Evolutionary conservation across 2,329 filamentous ascomycete species (phyloP).

Genomic region (Nemania abortiva): DNA sequence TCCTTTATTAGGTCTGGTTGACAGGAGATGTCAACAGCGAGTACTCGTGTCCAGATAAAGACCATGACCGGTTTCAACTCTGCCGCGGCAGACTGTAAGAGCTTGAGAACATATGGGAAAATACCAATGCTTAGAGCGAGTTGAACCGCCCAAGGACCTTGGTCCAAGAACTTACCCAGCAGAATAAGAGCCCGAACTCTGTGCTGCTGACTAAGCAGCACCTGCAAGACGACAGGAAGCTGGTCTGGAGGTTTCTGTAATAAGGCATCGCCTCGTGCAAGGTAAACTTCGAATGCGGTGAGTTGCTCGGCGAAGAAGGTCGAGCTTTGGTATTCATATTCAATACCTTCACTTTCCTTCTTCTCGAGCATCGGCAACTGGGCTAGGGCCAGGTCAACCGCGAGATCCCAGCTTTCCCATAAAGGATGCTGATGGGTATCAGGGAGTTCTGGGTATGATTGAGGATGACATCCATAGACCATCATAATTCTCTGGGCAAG

Average conservation of each 20-base stretch:
- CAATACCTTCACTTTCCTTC: slow-evolving; percentile 76
- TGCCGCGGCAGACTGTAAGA: slow-evolving; percentile 92
- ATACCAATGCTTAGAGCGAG: slow-evolving; percentile 97
- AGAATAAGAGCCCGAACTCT: slow-evolving; percentile 90
- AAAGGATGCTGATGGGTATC: slow-evolving; percentile 94
- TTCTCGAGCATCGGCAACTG: slow-evolving; percentile 88
- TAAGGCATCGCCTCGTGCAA: slow-evolving; percentile 82
- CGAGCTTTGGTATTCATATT: slow-evolving; percentile 95
- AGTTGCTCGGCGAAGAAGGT: slow-evolving; percentile 97
- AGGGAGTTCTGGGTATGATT: slow-evolving; percentile 90
- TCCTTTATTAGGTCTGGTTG: slow-evolving; percentile 96
- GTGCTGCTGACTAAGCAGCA: slow-evolving; percentile 95
- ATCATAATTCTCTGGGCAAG: slow-evolving; percentile 96
- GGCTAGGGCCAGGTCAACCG: slow-evolving; percentile 92
- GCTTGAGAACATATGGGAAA: slow-evolving; percentile 97
- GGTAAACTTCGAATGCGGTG: slow-evolving; percentile 96
- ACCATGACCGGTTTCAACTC: slow-evolving; percentile 99
- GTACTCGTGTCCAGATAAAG: slow-evolving; percentile 96
- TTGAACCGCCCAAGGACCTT: slow-evolving; percentile 99
- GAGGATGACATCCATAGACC: slow-evolving; percentile 93
- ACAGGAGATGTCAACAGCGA: slow-evolving; percentile 94
- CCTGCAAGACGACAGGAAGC: slow-evolving; percentile 94
- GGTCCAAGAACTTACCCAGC: slow-evolving; percentile 90
- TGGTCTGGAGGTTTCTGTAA: slow-evolving; percentile 92
- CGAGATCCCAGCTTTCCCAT: slow-evolving; percentile 98